A percentile compares a stretch with the other conserved stretches of the same genome.
These are phyloP conservation scores for Fusarium camptoceras DNA, from an alignment of 2,329 filamentous ascomycete species.

Conservation along the genomic window DNA sequence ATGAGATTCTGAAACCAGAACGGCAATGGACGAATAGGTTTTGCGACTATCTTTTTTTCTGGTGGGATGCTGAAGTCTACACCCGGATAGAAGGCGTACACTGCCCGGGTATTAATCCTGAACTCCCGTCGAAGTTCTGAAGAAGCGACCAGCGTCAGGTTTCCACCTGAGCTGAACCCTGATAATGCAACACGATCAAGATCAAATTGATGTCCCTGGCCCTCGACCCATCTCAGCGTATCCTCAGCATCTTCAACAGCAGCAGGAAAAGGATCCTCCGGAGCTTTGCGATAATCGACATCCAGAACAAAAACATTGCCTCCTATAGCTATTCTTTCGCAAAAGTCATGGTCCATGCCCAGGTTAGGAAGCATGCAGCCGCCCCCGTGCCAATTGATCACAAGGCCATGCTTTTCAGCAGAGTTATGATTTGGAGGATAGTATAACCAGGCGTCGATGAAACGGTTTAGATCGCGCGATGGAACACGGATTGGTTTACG, in stretches of 20 bases:
- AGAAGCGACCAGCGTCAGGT: slow-evolving; percentile 53
- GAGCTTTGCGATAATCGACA: slow-evolving; percentile 56
- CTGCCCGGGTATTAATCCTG: slow-evolving; percentile 59
- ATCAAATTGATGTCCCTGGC: slow-evolving; percentile 48
- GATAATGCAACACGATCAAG: slow-evolving; percentile 55
- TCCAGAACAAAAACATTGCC: slow-evolving; percentile 46
- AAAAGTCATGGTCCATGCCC: slow-evolving; percentile 55
- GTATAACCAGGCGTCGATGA: slow-evolving; percentile 49
- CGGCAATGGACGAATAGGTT: slow-evolving; percentile 31
- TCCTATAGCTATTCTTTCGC: slow-evolving; percentile 48
- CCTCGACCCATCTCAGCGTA: slow-evolving; percentile 48
- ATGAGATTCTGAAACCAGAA: slow-evolving; percentile 44
- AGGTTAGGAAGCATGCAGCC: slow-evolving; percentile 52
- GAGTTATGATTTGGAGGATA: slow-evolving; percentile 15
- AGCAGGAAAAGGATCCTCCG: slow-evolving; percentile 55
- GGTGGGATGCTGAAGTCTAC: slow-evolving; percentile 49
- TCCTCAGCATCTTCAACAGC: slow-evolving; percentile 52
- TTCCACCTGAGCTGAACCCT: slow-evolving; percentile 61
- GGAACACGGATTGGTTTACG: slow-evolving; percentile 43
- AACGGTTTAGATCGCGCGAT: slow-evolving; percentile 44
- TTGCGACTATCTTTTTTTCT: slow-evolving; percentile 45
- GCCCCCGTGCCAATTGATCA: slow-evolving; percentile 54
- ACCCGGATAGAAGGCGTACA: slow-evolving; percentile 60
- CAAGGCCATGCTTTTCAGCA: slow-evolving; percentile 28
- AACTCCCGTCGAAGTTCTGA: slow-evolving; percentile 43